Evolutionary conservation across 2,329 filamentous ascomycete genomes (phyloP).

Genomic region (Orbilia oligospora): DNA sequence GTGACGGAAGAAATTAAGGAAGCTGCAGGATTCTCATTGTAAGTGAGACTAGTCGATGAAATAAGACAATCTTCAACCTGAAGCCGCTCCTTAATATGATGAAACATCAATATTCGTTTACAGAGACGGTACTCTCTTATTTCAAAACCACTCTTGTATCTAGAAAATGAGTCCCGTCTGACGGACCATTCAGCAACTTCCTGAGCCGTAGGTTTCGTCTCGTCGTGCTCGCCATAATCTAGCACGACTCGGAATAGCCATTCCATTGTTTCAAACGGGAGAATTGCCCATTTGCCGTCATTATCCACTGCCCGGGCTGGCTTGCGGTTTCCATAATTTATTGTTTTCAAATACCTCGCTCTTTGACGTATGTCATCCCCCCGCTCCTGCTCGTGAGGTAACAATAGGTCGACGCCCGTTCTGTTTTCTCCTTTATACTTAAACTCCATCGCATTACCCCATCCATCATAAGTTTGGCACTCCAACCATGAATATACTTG

Average conservation of each 20-base stretch:
- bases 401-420: no score
- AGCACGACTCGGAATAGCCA: constrained; percentile 64
- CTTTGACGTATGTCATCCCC: no score
- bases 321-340: constrained; percentile 26
- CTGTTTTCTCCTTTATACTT: no score
- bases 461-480: no score
- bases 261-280: background rate
- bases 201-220: constrained; percentile 39
- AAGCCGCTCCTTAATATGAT: background rate
- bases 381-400: no score
- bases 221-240: constrained; percentile 67
- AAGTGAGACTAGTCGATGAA: background rate
- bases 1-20: no score
- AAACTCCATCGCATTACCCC: no score
- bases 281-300: background rate
- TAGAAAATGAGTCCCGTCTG: constrained; percentile 65
- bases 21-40: constrained; percentile 7
- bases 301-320: background rate
- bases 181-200: constrained; percentile 45
- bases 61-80: background rate
- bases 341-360: constrained; percentile 17
- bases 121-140: constrained; percentile 63
- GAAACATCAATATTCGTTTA: constrained; percentile 8
- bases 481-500: no score
- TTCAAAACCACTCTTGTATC: constrained; percentile 65